Evolutionary conservation across 345 rosid species (phyloP).

Genomic region (Turnera subulata): DNA sequence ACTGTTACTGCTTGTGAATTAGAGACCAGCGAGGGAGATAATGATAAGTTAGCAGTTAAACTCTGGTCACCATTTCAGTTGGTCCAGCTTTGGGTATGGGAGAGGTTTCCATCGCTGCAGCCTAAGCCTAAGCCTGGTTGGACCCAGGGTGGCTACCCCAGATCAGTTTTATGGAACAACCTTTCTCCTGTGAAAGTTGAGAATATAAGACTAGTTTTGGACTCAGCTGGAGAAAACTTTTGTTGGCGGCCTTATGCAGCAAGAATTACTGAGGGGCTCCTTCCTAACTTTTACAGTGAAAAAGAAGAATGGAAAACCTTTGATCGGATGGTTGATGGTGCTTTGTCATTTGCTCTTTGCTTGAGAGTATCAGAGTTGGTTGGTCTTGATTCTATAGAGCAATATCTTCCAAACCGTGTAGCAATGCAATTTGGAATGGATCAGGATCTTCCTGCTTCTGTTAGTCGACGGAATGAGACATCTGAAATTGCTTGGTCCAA

Average conservation of each 20-base stretch:
- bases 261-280: slow-evolving; percentile 5
- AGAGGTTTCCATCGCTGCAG: slow-evolving; percentile 30
- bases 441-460: slow-evolving; percentile 29
- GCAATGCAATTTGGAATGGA: slow-evolving; percentile 38
- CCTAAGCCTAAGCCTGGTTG: slow-evolving; percentile 18
- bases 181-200: slow-evolving; percentile 4
- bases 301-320: slow-evolving; percentile 13
- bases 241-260: slow-evolving; percentile 30
- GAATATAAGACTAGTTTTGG: slow-evolving; percentile 19
- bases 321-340: slow-evolving; percentile 8
- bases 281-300: slow-evolving; percentile 19
- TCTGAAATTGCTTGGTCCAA: slow-evolving; percentile 21
- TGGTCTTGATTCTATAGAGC: slow-evolving; percentile 22
- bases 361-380: slow-evolving; percentile 25
- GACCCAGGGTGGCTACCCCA: slow-evolving; percentile 27
- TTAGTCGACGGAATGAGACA: slow-evolving; percentile 5
- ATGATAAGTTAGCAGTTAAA: too few relatives aligned
- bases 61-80: slow-evolving; percentile 29
- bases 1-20: neutral
- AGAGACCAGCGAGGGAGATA: neutral
- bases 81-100: slow-evolving; percentile 50
- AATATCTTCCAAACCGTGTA: slow-evolving; percentile 34
- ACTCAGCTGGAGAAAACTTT: slow-evolving; percentile 22
- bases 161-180: slow-evolving; percentile 34
- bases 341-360: slow-evolving; percentile 20